Base-by-base conservation (phyloP, 2,329 filamentous ascomycete species). In the Trichoderma asperellum region DNA sequence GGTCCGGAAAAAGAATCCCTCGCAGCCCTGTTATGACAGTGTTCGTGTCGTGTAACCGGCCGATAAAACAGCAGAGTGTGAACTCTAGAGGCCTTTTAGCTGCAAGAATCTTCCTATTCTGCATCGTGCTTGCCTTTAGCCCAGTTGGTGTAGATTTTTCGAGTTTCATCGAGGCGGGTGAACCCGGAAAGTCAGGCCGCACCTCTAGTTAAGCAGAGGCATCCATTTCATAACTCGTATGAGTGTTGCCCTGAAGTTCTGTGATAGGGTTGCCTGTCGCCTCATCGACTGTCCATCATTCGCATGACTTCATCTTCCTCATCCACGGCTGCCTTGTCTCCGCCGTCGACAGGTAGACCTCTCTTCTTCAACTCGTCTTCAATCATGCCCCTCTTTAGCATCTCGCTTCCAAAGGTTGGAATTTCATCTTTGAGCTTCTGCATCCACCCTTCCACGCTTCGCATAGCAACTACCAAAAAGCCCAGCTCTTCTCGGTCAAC, bases 401-500 rank as follows among this genome's bases (percentile, higher is more conserved):
- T 86, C 4, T 83, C 84, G 49, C 76, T 76, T 1, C 78, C 75
- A 18, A 85, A 77, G 24, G 79, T 79, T n/a, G 82, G 82, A 82
- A 88, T 86, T 62, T 84, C 85, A 62, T 84, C 83, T 74, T 80
- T 85, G 75, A 92, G 89, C 53, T 84, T 84, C 70, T 80, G 81
- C 66, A 89, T 88, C 80, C 91, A 93, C 0, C 88, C 89, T 71
- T 91, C 89, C 67, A 96, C 82, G 75, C 94, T 97, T 71, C 89
- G 84, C 86, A 97, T 88, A 0, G 87, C 94, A 12, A 97, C 92
- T 4, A 97, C 94, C 69, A 98, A 80, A 74, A 98, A 98, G 0
- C 96, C 96, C 43, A 99, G 84, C 78, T 97, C 94, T 82, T 99
- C 96, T 62, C 96, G 86, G 75, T 97, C 94, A 8, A 96, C 92